Conservation (phyloP, 768 basidiomycete species). For the Fistulinella prunicolor region DNA sequence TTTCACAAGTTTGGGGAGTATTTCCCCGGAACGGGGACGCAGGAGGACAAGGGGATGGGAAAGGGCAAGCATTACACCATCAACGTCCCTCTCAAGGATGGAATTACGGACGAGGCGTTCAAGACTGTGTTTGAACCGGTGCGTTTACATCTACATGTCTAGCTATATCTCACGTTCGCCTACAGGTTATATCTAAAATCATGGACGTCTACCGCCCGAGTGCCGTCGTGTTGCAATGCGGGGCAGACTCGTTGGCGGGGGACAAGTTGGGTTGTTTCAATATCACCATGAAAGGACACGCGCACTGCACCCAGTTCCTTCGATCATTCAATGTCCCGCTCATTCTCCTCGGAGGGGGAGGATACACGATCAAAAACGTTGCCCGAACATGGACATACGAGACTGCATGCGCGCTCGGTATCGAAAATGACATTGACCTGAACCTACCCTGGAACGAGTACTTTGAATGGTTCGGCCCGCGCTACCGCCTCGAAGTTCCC, state of each 20-base stretch:
- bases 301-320: constrained; percentile 85
- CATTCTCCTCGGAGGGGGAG: constrained; percentile 92
- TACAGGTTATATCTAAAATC: constrained; percentile 76
- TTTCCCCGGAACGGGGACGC: constrained; percentile 76
- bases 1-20: constrained; percentile 95
- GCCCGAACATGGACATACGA: constrained; percentile 95
- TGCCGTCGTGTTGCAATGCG: constrained; percentile 90
- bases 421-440: constrained; percentile 71
- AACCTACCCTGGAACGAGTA: constrained; percentile 86
- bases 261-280: constrained; percentile 98
- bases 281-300: constrained; percentile 92
- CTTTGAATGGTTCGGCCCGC: constrained; percentile 97
- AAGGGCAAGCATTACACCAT: constrained; percentile 86
- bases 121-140: constrained; percentile 90
- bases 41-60: constrained; percentile 80
- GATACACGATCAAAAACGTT: constrained; percentile 97
- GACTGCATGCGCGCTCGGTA: constrained; percentile 91
- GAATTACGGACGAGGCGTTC: constrained; percentile 88
- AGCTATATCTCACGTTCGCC: not conserved
- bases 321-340: constrained; percentile 80
- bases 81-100: constrained; percentile 93
- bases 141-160: constrained; percentile 32
- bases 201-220: constrained; percentile 86
- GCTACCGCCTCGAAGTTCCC: constrained; percentile 89
- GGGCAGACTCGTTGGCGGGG: constrained; percentile 91